Evolutionary conservation across 371 early-diverging fungal genomes (phyloP), one percentile per base, ranked within the genome.

Genomic region (Mortierella sp.): DNA sequence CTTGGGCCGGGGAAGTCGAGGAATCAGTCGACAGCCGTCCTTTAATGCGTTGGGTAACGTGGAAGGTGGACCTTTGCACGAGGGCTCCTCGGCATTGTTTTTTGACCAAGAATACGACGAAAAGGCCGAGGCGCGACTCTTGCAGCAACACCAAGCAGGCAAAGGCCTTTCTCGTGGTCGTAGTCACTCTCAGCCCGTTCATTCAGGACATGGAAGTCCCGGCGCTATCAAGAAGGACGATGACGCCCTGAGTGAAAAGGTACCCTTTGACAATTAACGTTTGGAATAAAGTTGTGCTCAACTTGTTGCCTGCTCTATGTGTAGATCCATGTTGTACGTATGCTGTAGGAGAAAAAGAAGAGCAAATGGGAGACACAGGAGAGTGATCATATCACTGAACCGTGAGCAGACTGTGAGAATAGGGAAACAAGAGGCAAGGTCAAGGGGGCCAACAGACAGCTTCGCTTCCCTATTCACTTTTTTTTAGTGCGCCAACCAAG

Each of bases 241-340:
- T 40, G 80, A 80, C 34, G 16, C 75, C 0, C 37, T 80, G 64
- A 80, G 80, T 40, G 84, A 83, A 50, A 83, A 83, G 51, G 31
- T 72, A 53, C 78, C 84, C 1, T 77, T 83, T 72, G 80, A 83
- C 51, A 78, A 75, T 54, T 76, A 31, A 80, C 31, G 14, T 11
- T 14, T 50, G 16, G 0, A 50, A 16, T 50, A 50, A 50, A 50
- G 16, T 1, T 46, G 46, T 8, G 9, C 46, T 8, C n/a, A n/a
- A n/a, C n/a, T n/a, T n/a, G n/a, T n/a, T n/a, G n/a, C n/a, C 43
- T 40, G 43, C 43, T 40, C 43, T 40, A 40, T 40, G 43, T 40
- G 43, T 40, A 6, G 43, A 4, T 40, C 6, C 43, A 40, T 40
- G 43, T 40, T 40, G 43, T 6, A 40, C 43, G 6, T 40, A 40